Percentiles rank a stretch among this genome's conserved stretches.
phyloP scores from a whole-genome alignment of 371 early-diverging fungal genomes.

The Rhizopus arrhizus region DNA sequence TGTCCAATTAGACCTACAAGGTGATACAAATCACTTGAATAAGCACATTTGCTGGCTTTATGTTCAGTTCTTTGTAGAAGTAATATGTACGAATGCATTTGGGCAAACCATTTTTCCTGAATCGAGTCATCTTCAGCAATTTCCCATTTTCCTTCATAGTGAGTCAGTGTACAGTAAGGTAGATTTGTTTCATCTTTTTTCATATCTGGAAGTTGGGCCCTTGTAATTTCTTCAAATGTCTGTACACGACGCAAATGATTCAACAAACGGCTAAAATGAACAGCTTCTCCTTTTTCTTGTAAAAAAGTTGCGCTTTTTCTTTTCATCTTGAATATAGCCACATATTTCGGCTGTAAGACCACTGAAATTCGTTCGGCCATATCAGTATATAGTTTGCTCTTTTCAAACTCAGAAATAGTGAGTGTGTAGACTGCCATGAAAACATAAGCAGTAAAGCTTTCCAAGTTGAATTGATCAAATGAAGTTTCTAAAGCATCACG shows the following conservation, averaged over 20 bases:
- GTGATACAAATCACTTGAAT: conserved; percentile 23
- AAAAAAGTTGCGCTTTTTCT: neutral
- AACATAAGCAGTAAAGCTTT: conserved; percentile 32
- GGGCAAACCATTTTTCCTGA: conserved; percentile 21
- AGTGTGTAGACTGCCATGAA: conserved; percentile 37
- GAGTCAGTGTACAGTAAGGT: conserved; percentile 25
- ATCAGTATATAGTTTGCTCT: conserved; percentile 23
- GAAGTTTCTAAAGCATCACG: conserved; percentile 32
- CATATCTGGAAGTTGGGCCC: neutral
- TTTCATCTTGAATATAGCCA: neutral
- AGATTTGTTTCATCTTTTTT: conserved; percentile 4
- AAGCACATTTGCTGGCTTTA: conserved; percentile 17
- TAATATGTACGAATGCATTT: conserved; percentile 22
- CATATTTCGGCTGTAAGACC: conserved; percentile 21
- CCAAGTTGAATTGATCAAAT: conserved; percentile 41
- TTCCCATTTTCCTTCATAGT: conserved; percentile 20
- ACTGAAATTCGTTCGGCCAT: conserved; percentile 38
- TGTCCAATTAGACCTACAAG: conserved; percentile 36
- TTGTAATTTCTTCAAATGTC: conserved; percentile 22
- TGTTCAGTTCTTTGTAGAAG: conserved; percentile 20
- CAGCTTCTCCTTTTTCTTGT: conserved; percentile 14
- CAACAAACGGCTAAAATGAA: conserved; percentile 19
- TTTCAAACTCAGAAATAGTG: conserved; percentile 19
- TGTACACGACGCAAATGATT: conserved; percentile 25
- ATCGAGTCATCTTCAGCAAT: conserved; percentile 21